These are phyloP conservation scores for Acrocalymma vagum DNA, from an alignment of 2,329 filamentous ascomycete species.

Conservation along the genomic window DNA sequence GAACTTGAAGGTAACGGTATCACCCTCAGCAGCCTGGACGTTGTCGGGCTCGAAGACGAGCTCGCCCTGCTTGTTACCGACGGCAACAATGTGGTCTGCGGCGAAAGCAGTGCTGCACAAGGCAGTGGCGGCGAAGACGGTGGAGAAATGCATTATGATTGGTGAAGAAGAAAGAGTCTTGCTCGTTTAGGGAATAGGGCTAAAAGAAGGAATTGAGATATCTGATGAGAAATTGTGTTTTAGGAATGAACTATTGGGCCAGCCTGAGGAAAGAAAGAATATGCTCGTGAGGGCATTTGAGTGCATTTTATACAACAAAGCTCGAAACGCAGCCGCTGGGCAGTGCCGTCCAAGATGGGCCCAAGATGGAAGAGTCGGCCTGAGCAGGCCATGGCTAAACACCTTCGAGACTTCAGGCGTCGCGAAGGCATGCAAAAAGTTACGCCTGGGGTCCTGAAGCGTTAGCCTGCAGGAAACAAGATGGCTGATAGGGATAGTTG, in stretches of 20 bases:
- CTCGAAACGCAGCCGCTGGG: constrained; percentile 34
- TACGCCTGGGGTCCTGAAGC: constrained; percentile 25
- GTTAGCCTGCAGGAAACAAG: constrained; percentile 19
- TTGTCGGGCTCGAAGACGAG: constrained; percentile 45
- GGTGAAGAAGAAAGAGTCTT: constrained; percentile 36
- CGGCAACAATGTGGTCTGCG: constrained; percentile 41
- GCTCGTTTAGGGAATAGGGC: constrained; percentile 34
- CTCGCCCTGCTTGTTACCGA: constrained; percentile 34
- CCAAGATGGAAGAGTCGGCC: constrained; percentile 32
- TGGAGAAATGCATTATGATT: constrained; percentile 51
- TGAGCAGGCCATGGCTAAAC: constrained; percentile 40
- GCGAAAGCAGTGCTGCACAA: constrained; percentile 40
- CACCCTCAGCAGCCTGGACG: constrained; percentile 44
- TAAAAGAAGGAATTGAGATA: constrained; percentile 33
- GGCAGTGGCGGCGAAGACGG: constrained; percentile 41
- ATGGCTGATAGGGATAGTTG: constrained; percentile 10
- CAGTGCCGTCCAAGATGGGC: constrained; percentile 10
- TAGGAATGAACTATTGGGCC: constrained; percentile 44
- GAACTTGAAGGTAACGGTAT: constrained; percentile 49
- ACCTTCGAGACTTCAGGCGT: constrained; percentile 43
- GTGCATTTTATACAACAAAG: constrained; percentile 42
- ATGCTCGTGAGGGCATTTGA: constrained; percentile 41
- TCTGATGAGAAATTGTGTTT: constrained; percentile 37
- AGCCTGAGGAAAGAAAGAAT: constrained; percentile 42
- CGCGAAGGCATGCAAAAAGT: constrained; percentile 38